Percentiles rank a stretch among this genome's conserved stretches.
These are phyloP conservation scores for Neopestalotiopsis sp. DNA, from an alignment of 2,329 filamentous ascomycete species.

Conservation along the genomic window DNA sequence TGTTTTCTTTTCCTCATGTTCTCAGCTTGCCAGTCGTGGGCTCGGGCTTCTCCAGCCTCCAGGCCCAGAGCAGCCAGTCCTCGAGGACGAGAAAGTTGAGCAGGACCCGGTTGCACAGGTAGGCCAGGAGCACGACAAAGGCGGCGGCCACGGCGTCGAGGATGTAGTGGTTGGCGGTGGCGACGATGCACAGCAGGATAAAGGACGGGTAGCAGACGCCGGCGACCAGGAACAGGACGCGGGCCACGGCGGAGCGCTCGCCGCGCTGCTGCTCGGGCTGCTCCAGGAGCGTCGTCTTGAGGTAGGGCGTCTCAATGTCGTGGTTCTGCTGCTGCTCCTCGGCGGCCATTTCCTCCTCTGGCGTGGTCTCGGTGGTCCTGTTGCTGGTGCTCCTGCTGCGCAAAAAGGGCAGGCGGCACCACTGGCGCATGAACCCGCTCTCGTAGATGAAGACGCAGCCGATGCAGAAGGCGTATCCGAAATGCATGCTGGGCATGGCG, in stretches of 20 bases:
- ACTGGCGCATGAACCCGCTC: constrained; percentile 51
- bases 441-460: constrained; percentile 59
- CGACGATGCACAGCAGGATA: constrained; percentile 62
- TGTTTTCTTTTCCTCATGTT: no score
- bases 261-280: constrained; percentile 2
- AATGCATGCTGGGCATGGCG: constrained; percentile 63
- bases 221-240: constrained; percentile 30
- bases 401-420: constrained; percentile 13
- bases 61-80: constrained; percentile 66
- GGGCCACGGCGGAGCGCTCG: constrained; percentile 24
- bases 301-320: constrained; percentile 5
- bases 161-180: constrained; percentile 68
- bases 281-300: constrained; percentile 21
- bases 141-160: constrained; percentile 68
- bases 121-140: constrained; percentile 64
- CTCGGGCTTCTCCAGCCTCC: constrained; percentile 68
- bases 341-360: neutral
- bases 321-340: neutral
- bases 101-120: constrained; percentile 55
- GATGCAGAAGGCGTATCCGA: constrained; percentile 60
- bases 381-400: constrained; percentile 3
- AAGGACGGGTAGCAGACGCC: constrained; percentile 58
- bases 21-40: constrained; percentile 49
- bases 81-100: constrained; percentile 67
- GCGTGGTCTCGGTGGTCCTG: neutral